Base-by-base conservation (phyloP, 805 yeast species). In the Yamadazyma paraphyllophila region DNA sequence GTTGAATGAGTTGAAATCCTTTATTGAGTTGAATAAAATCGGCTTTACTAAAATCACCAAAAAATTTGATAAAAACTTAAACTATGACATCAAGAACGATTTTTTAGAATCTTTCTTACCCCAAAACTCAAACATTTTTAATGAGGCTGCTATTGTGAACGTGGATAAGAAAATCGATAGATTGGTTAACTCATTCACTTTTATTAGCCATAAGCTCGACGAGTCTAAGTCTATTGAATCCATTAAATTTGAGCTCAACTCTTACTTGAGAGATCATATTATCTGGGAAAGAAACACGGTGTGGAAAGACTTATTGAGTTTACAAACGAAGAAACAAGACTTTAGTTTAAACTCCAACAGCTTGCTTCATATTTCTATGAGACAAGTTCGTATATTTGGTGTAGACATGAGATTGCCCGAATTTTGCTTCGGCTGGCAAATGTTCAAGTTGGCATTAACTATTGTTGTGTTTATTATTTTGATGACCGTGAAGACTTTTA, bases 221-320 rank as follows among this genome's bases (percentile, higher is more conserved):
- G 60, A 73, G 8, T 56, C 75, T 53, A 59, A 76, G 36, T 86
- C 91, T 0, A 57, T 67, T 37, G 74, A 73, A 7, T 46, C 60
- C 13, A 73, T 79, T 34, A 70, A 67, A 39, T 63, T 66, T 33
- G 81, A 77, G 42, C 63, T 78, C 45, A 70, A 73, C 52, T 67
- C 78, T 3, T 77, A 77, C 51, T 67, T 92, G 52, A 76, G 97
- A 52, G 99, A 92, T 57, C 96, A 92, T 63, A 87, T 92, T 30
- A 96, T 91, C 14, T 92, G 97, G 95, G 98, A 92, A 67, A 78
- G 99, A 63, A 90, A 90, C 62, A 92, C 97, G 0, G 97, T 92
- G 25, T 92, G 99, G 99, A 83, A 94, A 61, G 97, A 92, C 64
- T 83, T 92, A 85, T 85, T 92, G 61, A 92, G 94, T 16, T 66